These are phyloP conservation scores for Euphorbia corollata DNA, from an alignment of 441 rosid species.

Conservation along the genomic window DNA sequence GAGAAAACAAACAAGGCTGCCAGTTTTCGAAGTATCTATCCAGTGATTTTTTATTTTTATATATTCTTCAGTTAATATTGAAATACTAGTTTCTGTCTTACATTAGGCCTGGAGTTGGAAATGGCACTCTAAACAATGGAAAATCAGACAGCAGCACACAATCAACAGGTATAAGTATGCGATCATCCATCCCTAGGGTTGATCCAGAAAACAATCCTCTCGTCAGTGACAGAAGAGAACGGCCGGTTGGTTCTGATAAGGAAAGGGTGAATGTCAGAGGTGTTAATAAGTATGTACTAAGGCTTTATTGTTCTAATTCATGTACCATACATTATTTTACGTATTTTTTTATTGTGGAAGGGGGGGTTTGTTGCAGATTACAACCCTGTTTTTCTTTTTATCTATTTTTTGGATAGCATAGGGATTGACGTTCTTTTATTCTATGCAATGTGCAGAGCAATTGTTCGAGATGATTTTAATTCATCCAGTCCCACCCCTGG, in stretches of 20 bases:
- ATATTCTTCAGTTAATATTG: conserved; percentile 12
- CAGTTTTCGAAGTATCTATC: too few relatives aligned
- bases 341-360: too few relatives aligned
- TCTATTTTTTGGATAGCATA: conserved; percentile 10
- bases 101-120: conserved; percentile 62
- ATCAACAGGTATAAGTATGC: conserved; percentile 49
- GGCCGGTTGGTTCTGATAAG: conserved; percentile 65
- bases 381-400: conserved; percentile 4
- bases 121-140: conserved; percentile 62
- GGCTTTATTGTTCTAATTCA: not conserved
- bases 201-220: conserved; percentile 53
- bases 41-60: not conserved
- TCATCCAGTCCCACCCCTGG: conserved; percentile 79
- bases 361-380: not conserved
- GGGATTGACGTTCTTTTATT: conserved; percentile 15
- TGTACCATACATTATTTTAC: not conserved
- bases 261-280: conserved; percentile 71
- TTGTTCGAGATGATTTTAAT: conserved; percentile 62
- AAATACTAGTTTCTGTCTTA: conserved; percentile 22
- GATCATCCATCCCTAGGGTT: conserved; percentile 55
- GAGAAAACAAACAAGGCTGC: too few relatives aligned
- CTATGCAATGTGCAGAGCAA: conserved; percentile 48
- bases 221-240: conserved; percentile 74
- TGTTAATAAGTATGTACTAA: conserved; percentile 60
- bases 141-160: conserved; percentile 61